phyloP scores from a whole-genome alignment of 148 eudicot genomes.

The Vaccinium vitisidaea region DNA sequence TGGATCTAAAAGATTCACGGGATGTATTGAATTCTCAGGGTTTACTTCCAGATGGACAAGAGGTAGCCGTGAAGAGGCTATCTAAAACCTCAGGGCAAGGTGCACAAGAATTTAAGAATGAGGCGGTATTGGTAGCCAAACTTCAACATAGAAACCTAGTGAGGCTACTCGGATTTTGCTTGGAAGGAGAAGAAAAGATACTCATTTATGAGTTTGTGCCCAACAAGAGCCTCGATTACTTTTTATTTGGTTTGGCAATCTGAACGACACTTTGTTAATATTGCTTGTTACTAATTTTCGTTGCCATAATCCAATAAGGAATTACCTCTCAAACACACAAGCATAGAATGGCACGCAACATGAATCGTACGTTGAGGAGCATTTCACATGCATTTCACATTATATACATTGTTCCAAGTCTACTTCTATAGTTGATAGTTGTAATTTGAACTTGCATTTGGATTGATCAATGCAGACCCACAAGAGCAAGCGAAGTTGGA shows the following conservation, averaged over 20 bases:
- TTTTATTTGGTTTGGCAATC: not conserved
- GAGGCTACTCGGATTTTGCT: too few species aligned
- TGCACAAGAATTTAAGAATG: too few species aligned
- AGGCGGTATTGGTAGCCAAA: too few species aligned
- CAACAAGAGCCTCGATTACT: too few species aligned
- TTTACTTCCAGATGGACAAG: too few species aligned
- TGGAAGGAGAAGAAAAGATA: too few species aligned
- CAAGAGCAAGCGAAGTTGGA: conserved; percentile 19
- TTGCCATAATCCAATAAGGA: not conserved
- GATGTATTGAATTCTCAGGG: not conserved
- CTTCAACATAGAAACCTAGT: too few species aligned
- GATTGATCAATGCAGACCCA: conserved; percentile 17
- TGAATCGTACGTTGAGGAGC: not conserved
- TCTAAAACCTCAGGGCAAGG: too few species aligned
- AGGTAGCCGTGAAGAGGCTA: too few species aligned
- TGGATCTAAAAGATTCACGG: not conserved
- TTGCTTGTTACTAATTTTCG: not conserved
- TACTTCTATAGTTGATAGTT: not conserved
- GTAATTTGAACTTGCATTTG: not conserved
- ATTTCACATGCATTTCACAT: too few species aligned
- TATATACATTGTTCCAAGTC: not conserved
- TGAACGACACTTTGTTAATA: not conserved
- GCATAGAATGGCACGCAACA: not conserved
- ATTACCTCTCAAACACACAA: not conserved
- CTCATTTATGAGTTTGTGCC: too few species aligned